These are phyloP conservation scores for Rhexocercosporidium sp. DNA, from an alignment of 2,329 filamentous ascomycete genomes.

Conservation along the genomic window DNA sequence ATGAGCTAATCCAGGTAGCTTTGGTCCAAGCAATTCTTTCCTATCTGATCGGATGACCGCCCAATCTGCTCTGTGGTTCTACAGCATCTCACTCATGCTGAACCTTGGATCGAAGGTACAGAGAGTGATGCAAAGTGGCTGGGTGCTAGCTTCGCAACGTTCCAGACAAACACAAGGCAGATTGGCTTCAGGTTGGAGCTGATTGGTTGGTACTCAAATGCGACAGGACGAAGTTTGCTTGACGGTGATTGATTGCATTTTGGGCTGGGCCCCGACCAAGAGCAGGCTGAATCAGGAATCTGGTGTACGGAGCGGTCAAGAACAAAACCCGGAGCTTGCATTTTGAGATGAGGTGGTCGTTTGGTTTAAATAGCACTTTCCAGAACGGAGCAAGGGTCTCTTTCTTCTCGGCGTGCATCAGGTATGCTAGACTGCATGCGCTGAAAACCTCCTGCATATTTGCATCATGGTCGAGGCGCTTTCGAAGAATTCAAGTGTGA, in stretches of 20 bases:
- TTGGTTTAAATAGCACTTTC: slow-evolving; percentile 28
- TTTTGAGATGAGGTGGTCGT: slow-evolving; percentile 20
- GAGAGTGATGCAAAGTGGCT: slow-evolving; percentile 31
- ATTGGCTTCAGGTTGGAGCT: slow-evolving; percentile 9
- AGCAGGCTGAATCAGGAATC: slow-evolving; percentile 13
- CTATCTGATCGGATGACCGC: slow-evolving; percentile 29
- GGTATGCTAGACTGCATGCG: slow-evolving; percentile 28
- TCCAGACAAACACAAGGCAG: slow-evolving; percentile 33
- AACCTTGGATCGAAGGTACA: slow-evolving; percentile 15
- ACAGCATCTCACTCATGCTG: slow-evolving; percentile 27
- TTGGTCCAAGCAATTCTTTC: slow-evolving; percentile 30
- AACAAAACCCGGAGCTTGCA: slow-evolving; percentile 15
- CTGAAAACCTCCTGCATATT: slow-evolving; percentile 17
- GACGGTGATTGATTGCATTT: slow-evolving; percentile 22
- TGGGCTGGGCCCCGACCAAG: slow-evolving; percentile 8
- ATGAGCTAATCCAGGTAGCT: slow-evolving; percentile 18
- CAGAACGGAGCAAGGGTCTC: slow-evolving; percentile 15
- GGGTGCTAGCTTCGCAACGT: slow-evolving; percentile 22
- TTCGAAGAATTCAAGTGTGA: slow-evolving; percentile 19
- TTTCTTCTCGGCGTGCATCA: slow-evolving; percentile 20
- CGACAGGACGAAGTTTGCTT: slow-evolving; percentile 30
- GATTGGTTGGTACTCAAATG: slow-evolving; percentile 21
- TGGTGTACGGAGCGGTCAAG: slow-evolving; percentile 26
- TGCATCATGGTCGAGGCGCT: slow-evolving; percentile 23
- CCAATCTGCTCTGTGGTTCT: slow-evolving; percentile 26